A percentile compares a stretch with the other conserved stretches of the same genome.
These are phyloP conservation scores for Wickerhamiella domercqiae DNA, from an alignment of 805 yeast species.

Conservation along the genomic window DNA sequence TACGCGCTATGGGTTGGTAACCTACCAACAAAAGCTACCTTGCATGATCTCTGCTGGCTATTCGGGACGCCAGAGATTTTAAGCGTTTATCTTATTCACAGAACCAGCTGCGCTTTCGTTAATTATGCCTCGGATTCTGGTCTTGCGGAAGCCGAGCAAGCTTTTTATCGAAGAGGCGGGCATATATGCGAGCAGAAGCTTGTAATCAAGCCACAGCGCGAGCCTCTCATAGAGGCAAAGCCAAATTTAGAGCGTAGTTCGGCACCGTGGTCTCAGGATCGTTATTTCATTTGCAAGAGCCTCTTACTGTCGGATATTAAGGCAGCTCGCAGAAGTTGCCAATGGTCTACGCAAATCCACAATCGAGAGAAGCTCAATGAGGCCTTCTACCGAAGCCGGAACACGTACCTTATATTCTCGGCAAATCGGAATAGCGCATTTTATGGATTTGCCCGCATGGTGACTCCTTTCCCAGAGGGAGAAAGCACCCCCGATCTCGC, in stretches of 20 bases:
- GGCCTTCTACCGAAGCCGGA: conserved; percentile 23
- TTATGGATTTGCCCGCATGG: conserved; percentile 29
- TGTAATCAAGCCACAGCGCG: conserved; percentile 19
- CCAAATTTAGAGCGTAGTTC: background rate
- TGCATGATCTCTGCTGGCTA: conserved; percentile 24
- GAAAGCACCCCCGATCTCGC: background rate
- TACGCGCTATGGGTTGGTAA: conserved; percentile 35
- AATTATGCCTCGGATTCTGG: conserved; percentile 23
- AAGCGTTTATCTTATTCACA: conserved; percentile 26
- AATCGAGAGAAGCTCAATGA: conserved; percentile 25
- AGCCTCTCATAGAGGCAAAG: background rate
- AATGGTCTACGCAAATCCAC: conserved; percentile 30
- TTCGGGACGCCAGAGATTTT: conserved; percentile 26
- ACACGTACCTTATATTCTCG: conserved; percentile 27
- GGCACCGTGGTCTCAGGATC: conserved; percentile 12
- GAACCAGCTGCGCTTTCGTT: conserved; percentile 30
- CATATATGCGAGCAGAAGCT: conserved; percentile 23
- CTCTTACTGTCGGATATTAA: conserved; percentile 26
- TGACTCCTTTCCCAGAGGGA: conserved; percentile 17
- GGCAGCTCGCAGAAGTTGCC: conserved; percentile 21
- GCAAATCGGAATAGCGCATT: conserved; percentile 29
- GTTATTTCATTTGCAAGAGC: conserved; percentile 29
- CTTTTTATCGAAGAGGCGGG: conserved; percentile 20
- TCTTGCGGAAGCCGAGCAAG: conserved; percentile 20
- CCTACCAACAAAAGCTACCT: conserved; percentile 24